These are phyloP conservation scores for Passiflora organensis DNA, from an alignment of 345 rosid genomes.

Conservation along the genomic window DNA sequence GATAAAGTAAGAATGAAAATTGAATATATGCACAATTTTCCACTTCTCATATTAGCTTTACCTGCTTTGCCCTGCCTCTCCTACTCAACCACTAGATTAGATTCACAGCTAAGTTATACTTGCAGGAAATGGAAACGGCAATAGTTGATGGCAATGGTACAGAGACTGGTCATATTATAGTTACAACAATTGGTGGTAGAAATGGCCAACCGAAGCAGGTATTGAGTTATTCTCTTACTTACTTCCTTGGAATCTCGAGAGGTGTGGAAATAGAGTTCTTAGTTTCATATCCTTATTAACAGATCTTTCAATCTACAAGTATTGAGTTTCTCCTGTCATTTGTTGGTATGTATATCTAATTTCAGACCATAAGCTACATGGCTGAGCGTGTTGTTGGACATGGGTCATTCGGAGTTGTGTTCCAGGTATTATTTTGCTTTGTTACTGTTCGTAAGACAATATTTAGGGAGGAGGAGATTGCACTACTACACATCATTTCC, in stretches of 20 bases:
- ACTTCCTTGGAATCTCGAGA: background rate
- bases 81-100: background rate
- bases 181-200: conserved; percentile 94
- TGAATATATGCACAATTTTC: background rate
- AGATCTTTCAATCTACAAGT: too few relatives aligned
- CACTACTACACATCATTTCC: too few relatives aligned
- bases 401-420: conserved; percentile 96
- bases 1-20: conserved; percentile 29
- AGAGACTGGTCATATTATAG: conserved; percentile 92
- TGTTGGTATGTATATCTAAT: conserved; percentile 1
- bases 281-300: too few relatives aligned
- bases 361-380: conserved; percentile 95
- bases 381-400: conserved; percentile 98
- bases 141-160: conserved; percentile 85
- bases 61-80: background rate
- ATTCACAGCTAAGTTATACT: conserved; percentile 2
- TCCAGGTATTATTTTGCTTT: conserved; percentile 49
- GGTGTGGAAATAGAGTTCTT: too few relatives aligned
- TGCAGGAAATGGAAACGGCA: conserved; percentile 89
- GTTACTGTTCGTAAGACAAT: too few relatives aligned
- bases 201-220: conserved; percentile 98
- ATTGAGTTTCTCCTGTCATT: too few relatives aligned
- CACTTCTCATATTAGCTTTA: background rate
- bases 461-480: background rate
- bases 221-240: background rate